Evolutionary conservation across 805 yeast genomes (phyloP).

Genomic region (Saturnispora ahearnii): DNA sequence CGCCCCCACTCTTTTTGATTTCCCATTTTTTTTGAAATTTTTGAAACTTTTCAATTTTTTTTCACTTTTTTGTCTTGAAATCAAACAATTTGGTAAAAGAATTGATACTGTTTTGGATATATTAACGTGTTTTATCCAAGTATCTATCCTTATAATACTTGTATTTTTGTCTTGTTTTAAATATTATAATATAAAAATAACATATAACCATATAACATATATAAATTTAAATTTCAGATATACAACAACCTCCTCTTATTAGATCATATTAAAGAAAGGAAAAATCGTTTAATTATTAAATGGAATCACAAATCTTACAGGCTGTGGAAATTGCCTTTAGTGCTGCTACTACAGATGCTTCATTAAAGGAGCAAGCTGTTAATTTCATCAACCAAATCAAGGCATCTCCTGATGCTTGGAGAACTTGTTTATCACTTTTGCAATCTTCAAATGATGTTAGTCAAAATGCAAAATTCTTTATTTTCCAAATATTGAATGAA

Average conservation of each 20-base stretch:
- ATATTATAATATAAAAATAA: no score
- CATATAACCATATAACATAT: no score
- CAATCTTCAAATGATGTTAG: slow-evolving; percentile 19
- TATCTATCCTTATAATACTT: no score
- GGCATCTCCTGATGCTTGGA: slow-evolving; percentile 46
- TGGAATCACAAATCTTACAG: slow-evolving; percentile 63
- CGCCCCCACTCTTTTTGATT: neutral
- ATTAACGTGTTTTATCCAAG: no score
- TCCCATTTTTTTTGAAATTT: neutral
- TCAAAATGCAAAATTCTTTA: slow-evolving; percentile 54
- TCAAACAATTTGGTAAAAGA: neutral
- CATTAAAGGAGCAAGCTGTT: slow-evolving; percentile 52
- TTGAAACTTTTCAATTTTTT: neutral
- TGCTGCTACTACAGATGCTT: slow-evolving; percentile 49
- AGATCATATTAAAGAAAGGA: neutral
- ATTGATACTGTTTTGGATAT: neutral
- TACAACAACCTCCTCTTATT: neutral
- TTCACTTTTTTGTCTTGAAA: neutral
- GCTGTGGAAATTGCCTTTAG: slow-evolving; percentile 80
- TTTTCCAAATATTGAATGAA: slow-evolving; percentile 60
- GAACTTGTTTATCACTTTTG: slow-evolving; percentile 43
- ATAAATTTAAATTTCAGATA: no score
- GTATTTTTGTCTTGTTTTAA: no score
- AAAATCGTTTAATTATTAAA: slow-evolving; percentile 4
- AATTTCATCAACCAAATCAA: slow-evolving; percentile 46